Evolutionary conservation across 1,139 yeast species (phyloP), one percentile per base, ranked within the genome.

Genomic region (Pichia sp.): DNA sequence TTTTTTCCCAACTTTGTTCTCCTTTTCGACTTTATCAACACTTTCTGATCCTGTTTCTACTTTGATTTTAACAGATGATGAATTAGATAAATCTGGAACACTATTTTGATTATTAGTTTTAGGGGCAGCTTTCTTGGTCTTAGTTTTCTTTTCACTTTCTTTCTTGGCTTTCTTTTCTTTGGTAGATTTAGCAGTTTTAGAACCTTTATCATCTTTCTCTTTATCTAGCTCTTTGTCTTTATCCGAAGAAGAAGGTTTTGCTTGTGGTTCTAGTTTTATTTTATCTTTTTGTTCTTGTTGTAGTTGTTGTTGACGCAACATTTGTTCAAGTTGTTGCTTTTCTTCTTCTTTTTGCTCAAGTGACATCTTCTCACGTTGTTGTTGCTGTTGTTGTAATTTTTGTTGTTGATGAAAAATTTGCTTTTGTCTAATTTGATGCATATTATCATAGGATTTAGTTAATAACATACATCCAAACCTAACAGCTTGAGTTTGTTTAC

Each of bases 401-500:
- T 78, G 79, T 41, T 69, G 76, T 37, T 71, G 57, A 60, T 57
- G 74, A 60, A 33, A 74, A 69, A 59, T 72, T 47, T 62, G 59
- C 35, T 60, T 52, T 59, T 56, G 53, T 62, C 70, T 20, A 61
- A 69, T 50, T 64, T 74, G 59, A 63, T 68, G 58, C 65, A 73
- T 61, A 62, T 80, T 63, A 38, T 83, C 96, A 57, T 84, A 85
- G 0, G 96, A 81, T 61, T 89, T 89, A 5, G 93, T 79, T 36
- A 88, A 69, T 33, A 89, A 64, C 96, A 88, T 87, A 5, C 95
- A 79, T 6, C 96, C 96, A 62, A 89, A 88, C 48, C 96, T 70
- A 28, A 89, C 85, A 0, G 85, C 80, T 62, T 88, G 96, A 0
- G 96, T 88, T 42, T 81, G 93, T 43, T 82, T 84, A 18, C 89